Conservation (phyloP, 1,284 basidiomycete genomes). For the Porogramme epimiltina region DNA sequence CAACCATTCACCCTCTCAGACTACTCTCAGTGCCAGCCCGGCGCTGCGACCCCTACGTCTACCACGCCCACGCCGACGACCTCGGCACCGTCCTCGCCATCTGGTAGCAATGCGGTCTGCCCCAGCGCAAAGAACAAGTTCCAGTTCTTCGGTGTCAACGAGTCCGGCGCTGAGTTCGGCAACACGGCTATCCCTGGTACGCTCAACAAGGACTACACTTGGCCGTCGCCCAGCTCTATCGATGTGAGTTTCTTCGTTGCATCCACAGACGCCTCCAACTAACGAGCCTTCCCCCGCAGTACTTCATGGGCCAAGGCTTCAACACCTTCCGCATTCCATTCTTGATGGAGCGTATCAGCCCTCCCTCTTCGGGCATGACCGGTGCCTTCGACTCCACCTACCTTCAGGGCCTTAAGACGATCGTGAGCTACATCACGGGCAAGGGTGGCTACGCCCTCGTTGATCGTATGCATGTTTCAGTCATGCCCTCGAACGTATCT, state of each 20-base stretch:
- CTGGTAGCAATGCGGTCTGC: slow-evolving; percentile 28
- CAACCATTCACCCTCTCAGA: slow-evolving; percentile 17
- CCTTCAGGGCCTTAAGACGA: slow-evolving; percentile 51
- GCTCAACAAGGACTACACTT: slow-evolving; percentile 51
- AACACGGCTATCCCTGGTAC: slow-evolving; percentile 46
- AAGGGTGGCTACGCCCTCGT: slow-evolving; percentile 60
- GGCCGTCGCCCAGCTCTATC: slow-evolving; percentile 47
- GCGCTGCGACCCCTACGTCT: slow-evolving; percentile 15
- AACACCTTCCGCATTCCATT: slow-evolving; percentile 68
- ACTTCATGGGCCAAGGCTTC: slow-evolving; percentile 57
- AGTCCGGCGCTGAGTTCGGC: slow-evolving; percentile 63
- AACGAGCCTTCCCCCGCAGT: slow-evolving; percentile 26
- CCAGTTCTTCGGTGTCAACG: slow-evolving; percentile 63
- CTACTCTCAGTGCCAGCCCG: slow-evolving; percentile 32
- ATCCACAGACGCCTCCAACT: background rate
- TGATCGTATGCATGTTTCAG: slow-evolving; percentile 50
- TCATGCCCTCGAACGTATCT: too few species aligned
- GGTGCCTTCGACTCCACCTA: slow-evolving; percentile 57
- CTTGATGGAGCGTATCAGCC: slow-evolving; percentile 56
- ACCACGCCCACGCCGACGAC: slow-evolving; percentile 16
- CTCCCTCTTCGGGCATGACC: slow-evolving; percentile 47
- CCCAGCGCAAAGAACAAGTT: slow-evolving; percentile 53
- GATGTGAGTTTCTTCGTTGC: slow-evolving; percentile 34
- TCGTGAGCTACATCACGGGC: slow-evolving; percentile 58
- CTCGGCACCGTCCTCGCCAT: slow-evolving; percentile 9